These are phyloP conservation scores for Aspergillus brunneoviolaceus DNA, from an alignment of 2,329 filamentous ascomycete species.

Conservation along the genomic window DNA sequence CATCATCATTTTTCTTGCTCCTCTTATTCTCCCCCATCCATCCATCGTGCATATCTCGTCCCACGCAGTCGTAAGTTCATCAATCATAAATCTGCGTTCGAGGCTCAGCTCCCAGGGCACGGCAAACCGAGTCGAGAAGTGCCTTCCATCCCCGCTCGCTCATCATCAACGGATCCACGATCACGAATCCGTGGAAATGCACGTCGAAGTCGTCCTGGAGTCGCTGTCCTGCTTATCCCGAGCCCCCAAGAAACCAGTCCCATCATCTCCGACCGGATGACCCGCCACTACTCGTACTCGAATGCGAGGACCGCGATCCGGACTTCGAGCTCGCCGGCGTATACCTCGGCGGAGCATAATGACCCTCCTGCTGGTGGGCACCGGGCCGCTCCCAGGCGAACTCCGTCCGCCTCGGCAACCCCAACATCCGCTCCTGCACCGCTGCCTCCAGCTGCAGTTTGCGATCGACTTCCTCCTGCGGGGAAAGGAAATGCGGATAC, in stretches of 20 bases:
- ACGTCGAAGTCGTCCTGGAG: too few relatives aligned
- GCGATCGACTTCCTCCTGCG: constrained; percentile 25
- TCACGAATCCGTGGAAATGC: too few relatives aligned
- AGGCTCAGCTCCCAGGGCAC: too few relatives aligned
- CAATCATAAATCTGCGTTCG: too few relatives aligned
- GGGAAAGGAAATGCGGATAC: constrained; percentile 25
- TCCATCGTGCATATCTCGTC: too few relatives aligned
- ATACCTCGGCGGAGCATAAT: constrained; percentile 15
- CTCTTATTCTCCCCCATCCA: too few relatives aligned
- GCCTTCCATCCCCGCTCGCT: too few relatives aligned
- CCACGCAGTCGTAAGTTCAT: too few relatives aligned
- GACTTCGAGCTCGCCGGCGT: constrained; percentile 8
- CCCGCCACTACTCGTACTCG: neutral
- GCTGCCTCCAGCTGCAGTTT: constrained; percentile 19
- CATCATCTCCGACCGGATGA: neutral
- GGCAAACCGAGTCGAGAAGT: too few relatives aligned
- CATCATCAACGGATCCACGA: too few relatives aligned
- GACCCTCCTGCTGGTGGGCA: neutral
- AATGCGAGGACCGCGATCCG: neutral
- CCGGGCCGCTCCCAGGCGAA: constrained; percentile 23
- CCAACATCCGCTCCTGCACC: constrained; percentile 28
- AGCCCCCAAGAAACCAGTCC: neutral
- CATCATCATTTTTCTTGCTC: too few relatives aligned
- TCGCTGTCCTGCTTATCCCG: too few relatives aligned
- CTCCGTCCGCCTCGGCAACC: constrained; percentile 21